Evolutionary conservation across 257 asterid species (phyloP).

Genomic region (Solanum chiquidenum): DNA sequence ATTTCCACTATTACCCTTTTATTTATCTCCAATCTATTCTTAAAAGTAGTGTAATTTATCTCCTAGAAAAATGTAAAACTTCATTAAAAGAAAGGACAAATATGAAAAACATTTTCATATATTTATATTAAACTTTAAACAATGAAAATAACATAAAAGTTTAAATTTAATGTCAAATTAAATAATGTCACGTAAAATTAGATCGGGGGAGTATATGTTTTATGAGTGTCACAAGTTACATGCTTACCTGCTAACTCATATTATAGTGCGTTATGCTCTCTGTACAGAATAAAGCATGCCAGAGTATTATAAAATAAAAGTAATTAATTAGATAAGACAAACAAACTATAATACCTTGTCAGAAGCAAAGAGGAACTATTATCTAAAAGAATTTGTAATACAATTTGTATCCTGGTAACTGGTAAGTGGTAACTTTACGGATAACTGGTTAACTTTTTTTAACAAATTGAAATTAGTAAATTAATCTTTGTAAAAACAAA

Average conservation of each 20-base stretch:
- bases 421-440: not conserved
- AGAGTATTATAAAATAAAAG: not conserved
- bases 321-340: not conserved
- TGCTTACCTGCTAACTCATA: not conserved
- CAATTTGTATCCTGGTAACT: not conserved
- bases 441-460: not conserved
- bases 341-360: not conserved
- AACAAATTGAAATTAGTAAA: not conserved
- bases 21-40: too few species aligned
- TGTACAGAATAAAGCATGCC: not conserved
- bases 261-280: not conserved
- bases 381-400: not conserved
- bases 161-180: too few species aligned
- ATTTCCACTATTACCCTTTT: too few species aligned
- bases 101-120: too few species aligned
- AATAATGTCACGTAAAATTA: too few species aligned
- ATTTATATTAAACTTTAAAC: too few species aligned
- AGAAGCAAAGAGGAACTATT: not conserved
- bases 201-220: not conserved
- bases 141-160: too few species aligned
- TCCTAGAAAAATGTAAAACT: too few species aligned
- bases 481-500: not conserved
- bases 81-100: too few species aligned
- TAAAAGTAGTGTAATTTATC: too few species aligned
- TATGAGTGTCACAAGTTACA: not conserved